Conservation (phyloP, 768 basidiomycete species). For the Boletus fagicola region DNA sequence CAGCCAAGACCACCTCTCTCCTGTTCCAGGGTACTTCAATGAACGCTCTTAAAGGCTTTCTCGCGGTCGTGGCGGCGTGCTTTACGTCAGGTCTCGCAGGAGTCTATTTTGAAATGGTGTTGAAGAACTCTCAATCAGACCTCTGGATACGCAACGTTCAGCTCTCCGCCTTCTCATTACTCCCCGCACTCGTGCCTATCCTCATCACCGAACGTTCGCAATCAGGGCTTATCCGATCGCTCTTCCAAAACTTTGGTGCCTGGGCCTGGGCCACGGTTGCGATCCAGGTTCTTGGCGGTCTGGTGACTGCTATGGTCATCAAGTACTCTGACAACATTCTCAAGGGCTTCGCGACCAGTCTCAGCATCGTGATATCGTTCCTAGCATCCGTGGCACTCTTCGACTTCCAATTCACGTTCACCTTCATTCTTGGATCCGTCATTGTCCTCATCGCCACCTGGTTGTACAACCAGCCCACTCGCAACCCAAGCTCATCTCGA, state of each 20-base stretch:
- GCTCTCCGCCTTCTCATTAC: slow-evolving; percentile 88
- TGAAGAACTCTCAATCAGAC: slow-evolving; percentile 86
- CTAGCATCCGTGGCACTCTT: slow-evolving; percentile 88
- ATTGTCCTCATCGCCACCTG: slow-evolving; percentile 88
- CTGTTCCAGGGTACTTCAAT: slow-evolving; percentile 52
- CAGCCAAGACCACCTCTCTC: slow-evolving; percentile 29
- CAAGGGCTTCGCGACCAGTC: slow-evolving; percentile 93
- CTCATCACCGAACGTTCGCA: slow-evolving; percentile 49
- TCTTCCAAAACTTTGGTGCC: slow-evolving; percentile 82
- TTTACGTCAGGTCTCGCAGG: slow-evolving; percentile 95
- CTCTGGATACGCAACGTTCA: slow-evolving; percentile 98
- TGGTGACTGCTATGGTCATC: slow-evolving; percentile 92
- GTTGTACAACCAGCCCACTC: slow-evolving; percentile 77
- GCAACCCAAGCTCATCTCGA: slow-evolving; percentile 34
- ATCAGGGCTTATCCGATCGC: slow-evolving; percentile 42
- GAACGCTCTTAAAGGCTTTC: slow-evolving; percentile 81
- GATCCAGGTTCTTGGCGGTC: slow-evolving; percentile 87
- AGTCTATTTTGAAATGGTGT: slow-evolving; percentile 97
- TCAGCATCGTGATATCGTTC: slow-evolving; percentile 95
- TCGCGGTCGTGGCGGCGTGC: slow-evolving; percentile 88
- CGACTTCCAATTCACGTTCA: slow-evolving; percentile 80
- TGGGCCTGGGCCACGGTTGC: slow-evolving; percentile 92
- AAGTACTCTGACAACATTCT: slow-evolving; percentile 90
- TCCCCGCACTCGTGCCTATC: slow-evolving; percentile 83
- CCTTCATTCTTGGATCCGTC: slow-evolving; percentile 80